Conservation (phyloP, 495 filamentous ascomycete genomes). For the Aspergillus saccharolyticus region DNA sequence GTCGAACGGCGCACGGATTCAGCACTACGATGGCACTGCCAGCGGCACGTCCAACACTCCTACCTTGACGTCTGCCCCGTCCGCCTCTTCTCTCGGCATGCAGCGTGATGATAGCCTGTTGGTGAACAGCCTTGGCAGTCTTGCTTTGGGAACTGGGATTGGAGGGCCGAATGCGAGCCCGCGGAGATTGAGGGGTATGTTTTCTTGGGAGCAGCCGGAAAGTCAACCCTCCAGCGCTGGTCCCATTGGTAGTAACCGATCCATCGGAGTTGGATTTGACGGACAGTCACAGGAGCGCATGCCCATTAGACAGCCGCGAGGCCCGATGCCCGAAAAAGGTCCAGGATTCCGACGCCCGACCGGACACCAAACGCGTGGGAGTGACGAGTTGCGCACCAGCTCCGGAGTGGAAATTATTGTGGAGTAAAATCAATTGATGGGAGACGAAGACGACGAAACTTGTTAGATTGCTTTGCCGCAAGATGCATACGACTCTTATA, state of each 20-base stretch:
- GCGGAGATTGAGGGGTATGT: constrained; percentile 59
- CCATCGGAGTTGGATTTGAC: constrained; percentile 61
- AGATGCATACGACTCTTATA: constrained; percentile 46
- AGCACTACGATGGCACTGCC: constrained; percentile 53
- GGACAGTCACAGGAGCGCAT: constrained; percentile 59
- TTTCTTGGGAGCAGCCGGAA: constrained; percentile 57
- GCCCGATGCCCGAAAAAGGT: constrained; percentile 71
- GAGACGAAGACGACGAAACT: constrained; percentile 30
- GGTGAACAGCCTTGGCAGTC: constrained; percentile 60
- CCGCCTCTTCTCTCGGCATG: constrained; percentile 52
- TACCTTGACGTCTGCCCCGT: constrained; percentile 70
- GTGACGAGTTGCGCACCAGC: constrained; percentile 65
- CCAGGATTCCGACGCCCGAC: constrained; percentile 73
- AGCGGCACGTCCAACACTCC: constrained; percentile 66
- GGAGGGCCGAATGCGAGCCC: constrained; percentile 54
- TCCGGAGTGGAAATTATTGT: constrained; percentile 55
- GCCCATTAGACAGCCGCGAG: constrained; percentile 77
- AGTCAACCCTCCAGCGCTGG: constrained; percentile 55
- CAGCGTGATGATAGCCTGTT: constrained; percentile 62
- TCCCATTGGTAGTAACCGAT: constrained; percentile 82
- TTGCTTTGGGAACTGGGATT: constrained; percentile 59
- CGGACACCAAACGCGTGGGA: constrained; percentile 75
- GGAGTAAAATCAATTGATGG: constrained; percentile 37
- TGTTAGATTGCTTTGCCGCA: constrained; percentile 44
- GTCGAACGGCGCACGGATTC: constrained; percentile 60